Percentiles rank a stretch among this genome's conserved stretches.
These are phyloP conservation scores for Choricystis sp. DNA, from an alignment of 139 green algal genomes.

Conservation along the genomic window DNA sequence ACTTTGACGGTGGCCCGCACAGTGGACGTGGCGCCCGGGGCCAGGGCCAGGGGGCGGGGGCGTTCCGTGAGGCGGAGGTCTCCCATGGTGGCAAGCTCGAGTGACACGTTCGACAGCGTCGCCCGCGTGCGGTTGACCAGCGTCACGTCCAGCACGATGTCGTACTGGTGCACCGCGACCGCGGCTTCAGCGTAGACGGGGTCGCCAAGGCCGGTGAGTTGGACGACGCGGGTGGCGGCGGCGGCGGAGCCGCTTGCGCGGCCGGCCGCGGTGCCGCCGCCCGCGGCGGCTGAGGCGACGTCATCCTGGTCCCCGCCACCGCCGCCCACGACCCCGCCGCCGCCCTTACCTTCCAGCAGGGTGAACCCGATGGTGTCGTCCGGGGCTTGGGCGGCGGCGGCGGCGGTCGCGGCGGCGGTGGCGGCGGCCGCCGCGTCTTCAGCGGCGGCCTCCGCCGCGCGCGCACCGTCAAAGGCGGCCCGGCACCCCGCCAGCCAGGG, in stretches of 20 bases:
- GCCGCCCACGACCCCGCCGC: conserved; percentile 2
- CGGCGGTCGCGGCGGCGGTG: conserved; percentile 12
- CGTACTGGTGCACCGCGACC: conserved; percentile 92
- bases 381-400: conserved; percentile 52
- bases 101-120: conserved; percentile 67
- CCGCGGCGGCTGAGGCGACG: conserved; percentile 9
- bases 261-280: neutral
- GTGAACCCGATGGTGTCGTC: conserved; percentile 61
- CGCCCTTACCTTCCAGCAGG: conserved; percentile 15
- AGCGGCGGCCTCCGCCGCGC: conserved; percentile 9
- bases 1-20: conserved; percentile 48
- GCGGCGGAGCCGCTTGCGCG: neutral
- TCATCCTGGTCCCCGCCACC: conserved; percentile 10
- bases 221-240: conserved; percentile 74
- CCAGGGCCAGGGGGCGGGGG: conserved; percentile 82
- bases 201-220: conserved; percentile 93
- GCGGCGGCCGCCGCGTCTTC: conserved; percentile 10
- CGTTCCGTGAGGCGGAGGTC: conserved; percentile 98
- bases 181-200: conserved; percentile 94
- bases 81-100: conserved; percentile 98
- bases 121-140: conserved; percentile 71
- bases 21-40: conserved; percentile 32
- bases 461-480: conserved; percentile 54
- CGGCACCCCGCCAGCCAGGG: conserved; percentile 66
- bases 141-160: conserved; percentile 94